Conservation (phyloP, 2,329 filamentous ascomycete species). For the Diaporthe citriasiana region DNA sequence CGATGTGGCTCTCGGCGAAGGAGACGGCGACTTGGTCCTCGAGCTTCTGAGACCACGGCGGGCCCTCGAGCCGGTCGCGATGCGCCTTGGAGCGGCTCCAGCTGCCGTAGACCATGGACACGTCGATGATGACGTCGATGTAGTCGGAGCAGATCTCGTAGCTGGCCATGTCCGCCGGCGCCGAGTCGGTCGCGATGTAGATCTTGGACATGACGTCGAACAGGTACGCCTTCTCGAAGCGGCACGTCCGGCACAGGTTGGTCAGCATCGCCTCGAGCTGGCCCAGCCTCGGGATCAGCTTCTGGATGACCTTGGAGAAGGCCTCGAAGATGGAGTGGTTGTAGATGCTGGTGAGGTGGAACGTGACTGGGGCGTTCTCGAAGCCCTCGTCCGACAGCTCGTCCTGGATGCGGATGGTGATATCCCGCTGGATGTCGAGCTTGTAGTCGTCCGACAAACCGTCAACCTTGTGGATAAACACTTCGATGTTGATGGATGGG, state of each 20-base stretch:
- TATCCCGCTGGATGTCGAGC: constrained; percentile 95
- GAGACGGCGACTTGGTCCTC: constrained; percentile 76
- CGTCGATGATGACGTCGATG: constrained; percentile 97
- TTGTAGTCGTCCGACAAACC: constrained; percentile 98
- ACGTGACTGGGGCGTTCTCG: constrained; percentile 93
- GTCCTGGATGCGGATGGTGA: constrained; percentile 95
- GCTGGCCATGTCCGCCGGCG: constrained; percentile 92
- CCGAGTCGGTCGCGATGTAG: constrained; percentile 96
- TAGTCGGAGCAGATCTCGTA: constrained; percentile 99
- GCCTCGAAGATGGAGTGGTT: constrained; percentile 98
- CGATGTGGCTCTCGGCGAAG: constrained; percentile 77
- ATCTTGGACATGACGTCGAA: constrained; percentile 99
- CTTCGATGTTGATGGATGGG: constrained; percentile 95
- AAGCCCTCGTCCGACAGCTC: constrained; percentile 94
- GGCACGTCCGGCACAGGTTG: constrained; percentile 91
- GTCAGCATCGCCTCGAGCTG: constrained; percentile 95
- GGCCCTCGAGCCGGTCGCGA: constrained; percentile 68
- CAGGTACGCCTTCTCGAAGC: constrained; percentile 97
- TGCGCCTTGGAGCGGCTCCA: constrained; percentile 74
- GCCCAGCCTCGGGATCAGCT: constrained; percentile 92
- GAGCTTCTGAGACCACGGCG: constrained; percentile 72
- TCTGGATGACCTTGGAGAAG: constrained; percentile 98
- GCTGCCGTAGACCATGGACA: constrained; percentile 92
- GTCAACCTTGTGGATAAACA: constrained; percentile 99
- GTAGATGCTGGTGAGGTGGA: constrained; percentile 98